Base-by-base conservation (phyloP, 345 rosid genomes). In the Firmiana major region DNA sequence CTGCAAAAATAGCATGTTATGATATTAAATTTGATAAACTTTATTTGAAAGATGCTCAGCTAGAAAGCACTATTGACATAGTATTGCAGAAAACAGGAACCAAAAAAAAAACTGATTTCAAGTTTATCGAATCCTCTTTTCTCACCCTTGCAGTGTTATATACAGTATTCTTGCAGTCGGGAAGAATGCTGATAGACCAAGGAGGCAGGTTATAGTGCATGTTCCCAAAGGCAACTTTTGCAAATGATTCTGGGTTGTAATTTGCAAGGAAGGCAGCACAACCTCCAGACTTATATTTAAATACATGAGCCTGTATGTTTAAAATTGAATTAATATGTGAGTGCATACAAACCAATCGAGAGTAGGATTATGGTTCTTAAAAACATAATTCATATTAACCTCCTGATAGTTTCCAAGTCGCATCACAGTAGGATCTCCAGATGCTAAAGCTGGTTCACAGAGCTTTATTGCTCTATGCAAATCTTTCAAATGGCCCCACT, bases 401-500 rank as follows among this genome's bases (percentile, higher is more conserved):
- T 95, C 97, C 83, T 93, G 93, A 83, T 90, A 91, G 74, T 86
- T 86, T 83, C 99, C 99, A 19, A 95, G 94, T 40, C 83, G 78
- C 63, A 84, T 83, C 68, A 93, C 93, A 0, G 85, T 78, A 48
- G 93, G 97, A 69, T 84, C 80, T 59, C 87, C 97, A 40, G 90
- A 87, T 34, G 93, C 88, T 73, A 95, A 83, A 65, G 99, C 98
- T 51, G 92, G 91, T 71, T 93, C 99, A 76, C 94, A 93, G 1
- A 95, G 83, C 79, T 92, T 95, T 51, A 95, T 88, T 2, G 99
- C 99, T 84, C 96, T 81, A 77, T 95, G 99, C 83, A 95, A 82
- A 88, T 95, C 98, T 87, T 95, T 95, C 86, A 93, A 85, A 83
- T 95, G 99, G 28, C 99, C 99, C 99, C 99, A 95, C 85, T 95